These are phyloP conservation scores for Geoglossum glabrum DNA, from an alignment of 495 filamentous ascomycete genomes.

Conservation along the genomic window DNA sequence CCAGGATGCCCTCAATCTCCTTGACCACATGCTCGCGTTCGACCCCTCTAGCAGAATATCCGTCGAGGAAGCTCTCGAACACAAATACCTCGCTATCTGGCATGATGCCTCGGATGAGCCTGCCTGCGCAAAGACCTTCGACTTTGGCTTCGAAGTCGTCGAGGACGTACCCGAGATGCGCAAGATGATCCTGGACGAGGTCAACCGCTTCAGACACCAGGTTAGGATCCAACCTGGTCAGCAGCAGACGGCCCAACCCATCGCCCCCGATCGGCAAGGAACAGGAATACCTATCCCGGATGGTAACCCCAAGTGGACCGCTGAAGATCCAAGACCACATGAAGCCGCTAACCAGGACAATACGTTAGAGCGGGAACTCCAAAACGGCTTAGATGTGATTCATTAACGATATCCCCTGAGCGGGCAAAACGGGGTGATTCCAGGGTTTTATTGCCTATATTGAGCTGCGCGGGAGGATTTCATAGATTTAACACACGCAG, in stretches of 20 bases:
- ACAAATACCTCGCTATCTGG: conserved; percentile 94
- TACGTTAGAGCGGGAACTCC: conserved; percentile 69
- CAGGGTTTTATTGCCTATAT: neutral
- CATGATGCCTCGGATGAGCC: conserved; percentile 95
- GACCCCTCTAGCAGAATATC: conserved; percentile 80
- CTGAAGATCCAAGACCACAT: conserved; percentile 74
- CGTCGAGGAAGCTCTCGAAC: conserved; percentile 84
- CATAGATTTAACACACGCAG: neutral
- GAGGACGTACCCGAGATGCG: conserved; percentile 89
- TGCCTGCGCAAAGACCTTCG: conserved; percentile 76
- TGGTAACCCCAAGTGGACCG: conserved; percentile 47
- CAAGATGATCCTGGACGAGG: conserved; percentile 91
- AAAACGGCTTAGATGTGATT: conserved; percentile 55
- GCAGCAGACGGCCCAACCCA: conserved; percentile 16
- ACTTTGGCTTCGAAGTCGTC: conserved; percentile 93
- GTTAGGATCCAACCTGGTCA: conserved; percentile 45
- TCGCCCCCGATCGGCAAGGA: conserved; percentile 7
- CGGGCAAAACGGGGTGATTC: neutral
- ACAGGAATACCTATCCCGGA: conserved; percentile 51
- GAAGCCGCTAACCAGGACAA: conserved; percentile 38
- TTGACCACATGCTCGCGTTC: conserved; percentile 93
- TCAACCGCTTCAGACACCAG: conserved; percentile 51
- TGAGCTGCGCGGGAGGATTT: neutral
- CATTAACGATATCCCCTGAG: neutral
- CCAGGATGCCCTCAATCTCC: conserved; percentile 81